Base-by-base conservation (phyloP, 2,329 filamentous ascomycete genomes). In the Colletotrichum navitas region DNA sequence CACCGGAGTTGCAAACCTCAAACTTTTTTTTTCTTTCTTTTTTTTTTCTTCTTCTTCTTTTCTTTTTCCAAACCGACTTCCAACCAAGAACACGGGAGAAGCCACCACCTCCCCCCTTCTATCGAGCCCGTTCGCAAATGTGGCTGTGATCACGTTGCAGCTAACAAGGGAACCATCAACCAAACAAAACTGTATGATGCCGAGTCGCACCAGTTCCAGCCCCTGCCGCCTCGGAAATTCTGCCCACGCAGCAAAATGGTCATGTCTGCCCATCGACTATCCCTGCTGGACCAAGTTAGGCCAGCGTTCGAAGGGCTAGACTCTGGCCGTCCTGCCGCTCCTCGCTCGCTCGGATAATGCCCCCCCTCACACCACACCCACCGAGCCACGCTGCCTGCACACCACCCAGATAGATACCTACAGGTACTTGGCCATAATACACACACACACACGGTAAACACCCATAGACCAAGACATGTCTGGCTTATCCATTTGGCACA, bases 191-290 rank as follows among this genome's bases (percentile, higher is more conserved):
- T 68, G 64, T 36, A 51, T 71, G 67, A 63, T 63, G 65, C 68
- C 65, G 59, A 71, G 59, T 54, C 68, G 54, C 45, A 68, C 55
- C 68, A 71, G 65, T 68, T 60, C 59, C 65, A 60, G 52, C 59
- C 59, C 68, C n/a, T 63, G 55, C 68, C 59, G 59, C 29, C 36
- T 68, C 24, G 54, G 52, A 68, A 68, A 63, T 68, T 71, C 65
- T 68, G 68, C 68, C 68, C 68, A 71, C 65, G 68, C 68, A 71
- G 68, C 43, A 71, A 71, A 68, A 68, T 49, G 59, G 21, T 55
- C 60, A 51, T 71, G 59, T 63, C 68, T 68, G 68, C 59, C 59
- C 68, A 55, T 49, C 14, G 52, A 29, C 59, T 59, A 64, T 68
- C 59, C 68, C 54, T 71, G 65, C 68, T 63, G 36, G 36, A 49